A percentile compares a stretch with the other conserved stretches of the same genome.
Conservation (phyloP, 2,329 filamentous ascomycete genomes). For the Phyllosticta citribraziliensis region DNA sequence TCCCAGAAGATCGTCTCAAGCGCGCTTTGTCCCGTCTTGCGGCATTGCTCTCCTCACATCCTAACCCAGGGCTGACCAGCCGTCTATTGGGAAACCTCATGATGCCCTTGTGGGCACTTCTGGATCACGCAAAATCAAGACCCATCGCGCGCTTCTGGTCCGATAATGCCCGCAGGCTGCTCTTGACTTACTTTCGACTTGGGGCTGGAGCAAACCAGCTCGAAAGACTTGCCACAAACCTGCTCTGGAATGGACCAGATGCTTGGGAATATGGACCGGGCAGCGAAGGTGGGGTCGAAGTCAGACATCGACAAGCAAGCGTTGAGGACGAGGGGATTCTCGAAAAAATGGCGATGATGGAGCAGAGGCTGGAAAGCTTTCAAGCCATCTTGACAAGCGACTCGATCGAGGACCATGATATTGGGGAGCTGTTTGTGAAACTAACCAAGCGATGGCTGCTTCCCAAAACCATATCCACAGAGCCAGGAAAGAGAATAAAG, state of each 20-base stretch:
- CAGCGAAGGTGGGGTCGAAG: constrained; percentile 42
- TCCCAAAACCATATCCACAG: constrained; percentile 14
- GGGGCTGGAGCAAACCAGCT: constrained; percentile 44
- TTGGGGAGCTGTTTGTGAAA: constrained; percentile 48
- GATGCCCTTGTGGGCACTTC: constrained; percentile 53
- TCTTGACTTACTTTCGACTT: constrained; percentile 50
- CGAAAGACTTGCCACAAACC: constrained; percentile 40
- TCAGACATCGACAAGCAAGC: constrained; percentile 60
- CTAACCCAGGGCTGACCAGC: constrained; percentile 55
- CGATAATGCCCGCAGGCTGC: constrained; percentile 38
- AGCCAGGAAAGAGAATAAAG: constrained; percentile 5
- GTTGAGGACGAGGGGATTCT: constrained; percentile 84
- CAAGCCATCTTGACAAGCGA: constrained; percentile 34
- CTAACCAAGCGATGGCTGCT: constrained; percentile 51
- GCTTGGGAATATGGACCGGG: constrained; percentile 46
- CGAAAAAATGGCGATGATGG: constrained; percentile 31
- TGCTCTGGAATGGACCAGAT: constrained; percentile 45
- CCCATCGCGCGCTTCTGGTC: constrained; percentile 29
- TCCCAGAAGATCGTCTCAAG: constrained; percentile 39
- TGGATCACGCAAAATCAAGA: constrained; percentile 38
- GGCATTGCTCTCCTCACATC: constrained; percentile 51
- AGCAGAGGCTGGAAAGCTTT: constrained; percentile 18
- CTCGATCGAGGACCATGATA: constrained; percentile 47
- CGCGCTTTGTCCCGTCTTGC: constrained; percentile 46
- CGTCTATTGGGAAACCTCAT: constrained; percentile 51